Percentiles rank a stretch among this genome's conserved stretches.
Evolutionary conservation across 176 grass and related monocot genomes (phyloP).

Genomic region (Rhynchospora breviuscula): DNA sequence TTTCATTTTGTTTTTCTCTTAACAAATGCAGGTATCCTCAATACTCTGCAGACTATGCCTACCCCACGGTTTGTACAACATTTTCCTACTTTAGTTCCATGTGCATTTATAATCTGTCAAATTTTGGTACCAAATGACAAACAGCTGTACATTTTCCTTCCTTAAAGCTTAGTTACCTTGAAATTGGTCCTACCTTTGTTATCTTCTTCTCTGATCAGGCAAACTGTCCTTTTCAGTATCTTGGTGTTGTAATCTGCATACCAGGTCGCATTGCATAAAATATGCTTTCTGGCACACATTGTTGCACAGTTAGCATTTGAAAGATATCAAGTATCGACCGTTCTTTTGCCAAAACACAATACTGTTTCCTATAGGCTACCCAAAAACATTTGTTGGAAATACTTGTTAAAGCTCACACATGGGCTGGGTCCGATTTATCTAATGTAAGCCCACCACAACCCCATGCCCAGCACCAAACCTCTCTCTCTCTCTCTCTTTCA

Average conservation of each 20-base stretch:
- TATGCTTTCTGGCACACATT: not conserved
- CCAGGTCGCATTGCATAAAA: not conserved
- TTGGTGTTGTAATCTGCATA: not conserved
- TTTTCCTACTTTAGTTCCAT: not conserved
- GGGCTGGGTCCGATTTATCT: slow-evolving; percentile 35
- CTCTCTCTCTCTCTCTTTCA: slow-evolving; percentile 3
- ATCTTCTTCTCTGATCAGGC: slow-evolving; percentile 15
- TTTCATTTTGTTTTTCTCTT: slow-evolving; percentile 1
- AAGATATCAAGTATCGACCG: not conserved
- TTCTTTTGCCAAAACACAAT: not conserved
- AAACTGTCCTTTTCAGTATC: not conserved
- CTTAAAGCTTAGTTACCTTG: not conserved
- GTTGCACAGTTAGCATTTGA: not conserved
- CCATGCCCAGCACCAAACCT: not conserved
- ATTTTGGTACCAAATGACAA: slow-evolving; percentile 1
- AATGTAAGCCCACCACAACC: slow-evolving; percentile 20
- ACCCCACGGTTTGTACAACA: slow-evolving; percentile 52
- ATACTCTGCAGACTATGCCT: slow-evolving; percentile 65
- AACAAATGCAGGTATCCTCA: slow-evolving; percentile 66
- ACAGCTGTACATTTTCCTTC: not conserved
- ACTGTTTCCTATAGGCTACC: not conserved
- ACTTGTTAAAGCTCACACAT: slow-evolving; percentile 27
- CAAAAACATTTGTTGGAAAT: not conserved
- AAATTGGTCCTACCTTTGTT: not conserved
- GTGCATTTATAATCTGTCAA: slow-evolving; percentile 1